Base-by-base conservation (phyloP, 495 filamentous ascomycete genomes). In the Pyrenula aspistea region DNA sequence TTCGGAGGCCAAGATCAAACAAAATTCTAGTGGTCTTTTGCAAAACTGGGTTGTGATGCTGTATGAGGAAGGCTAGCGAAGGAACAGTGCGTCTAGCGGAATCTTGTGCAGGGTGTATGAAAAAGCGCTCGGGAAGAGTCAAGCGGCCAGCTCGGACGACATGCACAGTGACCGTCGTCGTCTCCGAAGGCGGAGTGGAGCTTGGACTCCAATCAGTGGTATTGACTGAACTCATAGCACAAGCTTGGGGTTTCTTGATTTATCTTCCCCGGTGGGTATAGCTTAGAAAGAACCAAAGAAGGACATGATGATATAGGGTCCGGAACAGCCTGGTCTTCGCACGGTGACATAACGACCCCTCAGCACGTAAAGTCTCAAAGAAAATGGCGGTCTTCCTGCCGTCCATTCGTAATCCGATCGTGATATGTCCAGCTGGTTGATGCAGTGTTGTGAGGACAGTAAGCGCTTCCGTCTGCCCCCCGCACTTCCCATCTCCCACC, bases 1-100 rank as follows among this genome's bases (percentile, higher is more conserved):
- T 60, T 22, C 70, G 64, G 20, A 75, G 56, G 0, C 72, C 72
- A 0, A 76, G 57, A 53, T 77, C 71, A 59, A 77, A 75, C 2
- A 76, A 57, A 3, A 76, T 54, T 11, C 65, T 64, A 10, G 68
- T 71, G 10, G 22, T 52, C 10, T 61, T 63, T 15, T 57, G 57
- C 15, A 15, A 42, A 1, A 54, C 47, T 10, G 22, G n/a, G 19
- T 19, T 10, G 2, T 3, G 20, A 55, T 74, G 71, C 55, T 71
- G 67, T 1, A 76, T 65, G 12, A 76, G 59, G 54, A 76, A 76
- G 57, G 58, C 54, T 2, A 69, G 56, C 3, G 67, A 67, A 1
- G 67, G 67, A 0, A 65, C 67, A 11, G 58, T 61, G 22, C 61
- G 69, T 19, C 67, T 58, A 2, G 61, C 57, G 8, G 58, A 57